These are phyloP conservation scores for Poronia punctata DNA, from an alignment of 495 filamentous ascomycete species.

Conservation along the genomic window DNA sequence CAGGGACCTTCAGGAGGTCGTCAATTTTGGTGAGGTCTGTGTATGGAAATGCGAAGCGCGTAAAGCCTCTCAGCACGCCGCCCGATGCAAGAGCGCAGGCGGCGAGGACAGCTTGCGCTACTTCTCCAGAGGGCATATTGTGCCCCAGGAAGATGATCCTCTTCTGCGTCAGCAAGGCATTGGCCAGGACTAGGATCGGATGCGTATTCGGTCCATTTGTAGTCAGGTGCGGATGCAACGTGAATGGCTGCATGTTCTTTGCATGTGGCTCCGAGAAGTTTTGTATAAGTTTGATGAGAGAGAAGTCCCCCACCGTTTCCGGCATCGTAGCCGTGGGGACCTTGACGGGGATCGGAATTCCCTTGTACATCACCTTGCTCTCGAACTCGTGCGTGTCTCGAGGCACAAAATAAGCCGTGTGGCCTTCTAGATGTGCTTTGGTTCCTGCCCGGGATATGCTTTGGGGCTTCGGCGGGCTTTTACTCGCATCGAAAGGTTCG, in stretches of 20 bases:
- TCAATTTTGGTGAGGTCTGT: constrained; percentile 98
- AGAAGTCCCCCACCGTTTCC: constrained; percentile 96
- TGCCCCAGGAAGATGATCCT: constrained; percentile 93
- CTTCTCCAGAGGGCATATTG: constrained; percentile 86
- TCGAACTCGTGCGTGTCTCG: constrained; percentile 97
- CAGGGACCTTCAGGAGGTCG: constrained; percentile 88
- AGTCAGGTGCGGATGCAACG: constrained; percentile 84
- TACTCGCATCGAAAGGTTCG: constrained; percentile 39
- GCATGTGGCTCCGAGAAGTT: constrained; percentile 79
- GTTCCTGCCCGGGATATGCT: constrained; percentile 48
- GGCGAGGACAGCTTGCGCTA: constrained; percentile 90
- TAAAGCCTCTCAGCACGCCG: constrained; percentile 91
- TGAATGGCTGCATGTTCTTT: constrained; percentile 76
- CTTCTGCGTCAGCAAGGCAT: constrained; percentile 90
- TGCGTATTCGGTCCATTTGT: constrained; percentile 77
- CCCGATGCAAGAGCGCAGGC: constrained; percentile 91
- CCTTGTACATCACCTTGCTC: constrained; percentile 87
- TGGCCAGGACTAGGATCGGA: constrained; percentile 69
- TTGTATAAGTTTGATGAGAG: constrained; percentile 91
- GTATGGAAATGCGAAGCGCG: constrained; percentile 96
- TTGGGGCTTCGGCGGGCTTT: constrained; percentile 38
- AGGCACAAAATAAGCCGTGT: constrained; percentile 57
- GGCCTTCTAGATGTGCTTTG: constrained; percentile 45
- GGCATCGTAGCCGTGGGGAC: constrained; percentile 87
- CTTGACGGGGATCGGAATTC: constrained; percentile 93